Evolutionary conservation across 2,329 filamentous ascomycete genomes (phyloP).

Genomic region (Penicillium sclerotiorum): DNA sequence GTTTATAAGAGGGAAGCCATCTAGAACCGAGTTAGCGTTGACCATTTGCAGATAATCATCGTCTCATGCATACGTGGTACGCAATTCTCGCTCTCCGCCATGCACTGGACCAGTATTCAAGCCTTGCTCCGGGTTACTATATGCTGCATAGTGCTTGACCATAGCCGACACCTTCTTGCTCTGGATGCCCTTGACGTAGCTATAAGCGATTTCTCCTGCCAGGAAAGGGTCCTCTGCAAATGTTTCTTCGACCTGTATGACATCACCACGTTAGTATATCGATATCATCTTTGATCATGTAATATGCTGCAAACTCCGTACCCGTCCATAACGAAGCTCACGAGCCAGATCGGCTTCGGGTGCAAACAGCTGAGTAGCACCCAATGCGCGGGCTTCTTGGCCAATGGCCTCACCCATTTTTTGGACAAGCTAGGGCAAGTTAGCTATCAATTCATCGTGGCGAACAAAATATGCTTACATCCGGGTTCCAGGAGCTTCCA

Average conservation of each 20-base stretch:
- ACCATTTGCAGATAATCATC: background rate
- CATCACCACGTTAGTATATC: no score
- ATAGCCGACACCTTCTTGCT: slow-evolving; percentile 67
- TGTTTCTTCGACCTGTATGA: slow-evolving; percentile 68
- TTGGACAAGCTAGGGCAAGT: slow-evolving; percentile 52
- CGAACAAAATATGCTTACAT: slow-evolving; percentile 28
- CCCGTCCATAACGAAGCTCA: slow-evolving; percentile 70
- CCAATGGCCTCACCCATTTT: slow-evolving; percentile 70
- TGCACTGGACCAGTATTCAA: slow-evolving; percentile 67
- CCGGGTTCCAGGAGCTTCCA: slow-evolving; percentile 70
- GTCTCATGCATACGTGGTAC: slow-evolving; percentile 56
- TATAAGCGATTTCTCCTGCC: slow-evolving; percentile 68
- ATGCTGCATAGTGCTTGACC: slow-evolving; percentile 76
- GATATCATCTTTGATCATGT: no score
- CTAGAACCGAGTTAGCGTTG: slow-evolving; percentile 18
- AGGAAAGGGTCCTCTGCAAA: slow-evolving; percentile 71
- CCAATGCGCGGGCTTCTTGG: slow-evolving; percentile 66
- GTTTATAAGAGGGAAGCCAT: slow-evolving; percentile 63
- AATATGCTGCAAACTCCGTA: slow-evolving; percentile 13
- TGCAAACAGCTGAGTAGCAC: slow-evolving; percentile 73
- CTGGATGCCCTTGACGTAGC: slow-evolving; percentile 64
- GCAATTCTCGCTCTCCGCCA: slow-evolving; percentile 57
- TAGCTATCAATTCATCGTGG: background rate
- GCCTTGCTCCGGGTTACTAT: slow-evolving; percentile 70
- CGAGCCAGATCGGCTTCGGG: slow-evolving; percentile 71